Percentiles rank a stretch among this genome's conserved stretches.
Evolutionary conservation across 352 stramenopile genomes (phyloP).

Genomic region (Pythium coloratum): DNA sequence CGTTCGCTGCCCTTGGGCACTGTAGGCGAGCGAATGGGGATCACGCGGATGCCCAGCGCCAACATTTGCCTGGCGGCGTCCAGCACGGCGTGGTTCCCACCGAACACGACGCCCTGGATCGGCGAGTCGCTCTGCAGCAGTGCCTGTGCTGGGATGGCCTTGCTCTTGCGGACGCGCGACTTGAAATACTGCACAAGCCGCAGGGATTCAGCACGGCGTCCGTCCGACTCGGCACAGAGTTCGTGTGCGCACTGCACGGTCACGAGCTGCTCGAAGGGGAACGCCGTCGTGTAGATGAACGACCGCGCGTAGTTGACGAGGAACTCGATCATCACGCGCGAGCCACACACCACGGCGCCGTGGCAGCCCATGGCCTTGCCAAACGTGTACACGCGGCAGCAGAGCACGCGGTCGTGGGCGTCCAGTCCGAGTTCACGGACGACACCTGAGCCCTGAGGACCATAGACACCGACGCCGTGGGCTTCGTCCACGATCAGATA

Average conservation of each 20-base stretch:
- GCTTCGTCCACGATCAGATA: slow-evolving; percentile 97
- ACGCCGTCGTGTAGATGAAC: slow-evolving; percentile 97
- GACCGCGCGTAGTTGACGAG: slow-evolving; percentile 97
- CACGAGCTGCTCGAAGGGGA: slow-evolving; percentile 91
- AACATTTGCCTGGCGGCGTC: slow-evolving; percentile 69
- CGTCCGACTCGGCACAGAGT: slow-evolving; percentile 62
- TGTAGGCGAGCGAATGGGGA: slow-evolving; percentile 95
- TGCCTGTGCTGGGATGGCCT: slow-evolving; percentile 42
- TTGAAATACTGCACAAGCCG: slow-evolving; percentile 86
- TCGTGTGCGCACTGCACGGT: slow-evolving; percentile 90
- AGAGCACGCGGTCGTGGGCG: slow-evolving; percentile 66
- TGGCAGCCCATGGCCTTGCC: slow-evolving; percentile 97
- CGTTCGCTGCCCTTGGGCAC: slow-evolving; percentile 93
- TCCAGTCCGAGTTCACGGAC: slow-evolving; percentile 77
- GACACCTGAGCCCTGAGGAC: slow-evolving; percentile 70
- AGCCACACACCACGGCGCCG: slow-evolving; percentile 93
- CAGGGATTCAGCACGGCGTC: slow-evolving; percentile 39
- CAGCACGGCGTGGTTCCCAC: slow-evolving; percentile 89
- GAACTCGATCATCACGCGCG: slow-evolving; percentile 90
- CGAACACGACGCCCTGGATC: slow-evolving; percentile 95
- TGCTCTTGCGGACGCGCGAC: slow-evolving; percentile 33
- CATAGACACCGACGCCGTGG: slow-evolving; percentile 92
- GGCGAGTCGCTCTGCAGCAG: slow-evolving; percentile 77
- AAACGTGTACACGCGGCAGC: slow-evolving; percentile 94
- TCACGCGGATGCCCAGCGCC: slow-evolving; percentile 84